Base-by-base conservation (phyloP, 345 rosid genomes). In the Passiflora organensis region DNA sequence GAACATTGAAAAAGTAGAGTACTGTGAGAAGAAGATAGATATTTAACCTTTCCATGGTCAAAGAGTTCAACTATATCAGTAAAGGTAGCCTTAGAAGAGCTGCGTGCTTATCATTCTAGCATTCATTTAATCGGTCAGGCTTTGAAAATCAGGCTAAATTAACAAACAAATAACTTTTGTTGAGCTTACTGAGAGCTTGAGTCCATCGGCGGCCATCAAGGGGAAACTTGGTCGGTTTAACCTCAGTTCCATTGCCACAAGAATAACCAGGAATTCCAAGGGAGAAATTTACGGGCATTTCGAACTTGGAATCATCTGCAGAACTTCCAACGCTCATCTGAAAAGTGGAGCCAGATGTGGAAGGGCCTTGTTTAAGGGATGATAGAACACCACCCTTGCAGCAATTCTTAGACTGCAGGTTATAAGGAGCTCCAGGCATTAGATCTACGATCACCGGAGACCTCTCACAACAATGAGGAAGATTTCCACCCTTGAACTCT, bases 361-460 rank as follows among this genome's bases (percentile, higher is more conserved):
- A 59, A 16, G 56, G 70, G 62, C 87, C 87, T 51, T 85, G 96
- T 10, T 64, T 57, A 64, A 80, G 50, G 21, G 97, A 82, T 6
- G 96, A 48, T 2, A 91, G 45, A 28, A 82, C 75, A 8, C 96
- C 97, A 32, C 80, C 96, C 39, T 77, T 83, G 62, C 97, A 91
- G 63, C 96, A 91, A 44, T 87, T 91, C 0, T 78, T 48, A 2
- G 71, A 53, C 51, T 85, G 96, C 15, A 3, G 0, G 59, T 76
- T 82, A 12, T 58, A 76, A 21, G 88, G 75, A 11, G 90, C 66
- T 23, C 87, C 88, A 1, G 96, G 95, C 59, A 91, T 42, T 36
- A 87, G 87, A 28, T 91, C 96, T 18, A 91, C 62, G 16, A 91
- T 82, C 10, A 69, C 67, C 0, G 97, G 96, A 25, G 44, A 32